Conservation (phyloP, 169 alveolate genomes). For the Theileria orientalis region DNA sequence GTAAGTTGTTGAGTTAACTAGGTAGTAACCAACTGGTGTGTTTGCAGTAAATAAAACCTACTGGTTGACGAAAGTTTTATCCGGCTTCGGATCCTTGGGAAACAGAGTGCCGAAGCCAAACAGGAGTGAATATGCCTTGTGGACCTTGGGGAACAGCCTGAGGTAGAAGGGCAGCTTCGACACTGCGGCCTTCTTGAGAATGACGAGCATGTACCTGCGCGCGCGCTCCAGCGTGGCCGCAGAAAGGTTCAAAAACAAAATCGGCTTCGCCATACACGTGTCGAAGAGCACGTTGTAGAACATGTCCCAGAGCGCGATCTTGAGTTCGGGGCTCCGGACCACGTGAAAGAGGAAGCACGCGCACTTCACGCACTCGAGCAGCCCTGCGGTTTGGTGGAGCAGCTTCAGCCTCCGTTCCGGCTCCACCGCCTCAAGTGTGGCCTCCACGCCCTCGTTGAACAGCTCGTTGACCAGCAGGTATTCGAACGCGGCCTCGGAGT, state of each 20-base stretch:
- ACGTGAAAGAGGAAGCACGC: constrained; percentile 12
- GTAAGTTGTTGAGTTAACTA: too few species aligned
- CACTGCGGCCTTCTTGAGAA: constrained; percentile 22
- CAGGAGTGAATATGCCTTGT: constrained; percentile 18
- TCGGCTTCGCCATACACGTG: constrained; percentile 36
- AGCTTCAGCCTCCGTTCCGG: not conserved
- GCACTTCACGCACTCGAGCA: constrained; percentile 35
- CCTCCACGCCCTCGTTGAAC: not conserved
- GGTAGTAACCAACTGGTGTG: too few species aligned
- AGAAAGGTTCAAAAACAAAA: constrained; percentile 28
- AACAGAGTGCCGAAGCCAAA: constrained; percentile 38
- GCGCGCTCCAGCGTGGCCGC: not conserved
- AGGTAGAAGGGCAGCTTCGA: constrained; percentile 21
- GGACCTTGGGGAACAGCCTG: constrained; percentile 21
- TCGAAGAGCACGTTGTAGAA: constrained; percentile 33
- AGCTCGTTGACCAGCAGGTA: not conserved
- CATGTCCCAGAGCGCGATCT: constrained; percentile 42
- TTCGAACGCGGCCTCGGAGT: not conserved
- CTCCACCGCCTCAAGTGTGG: constrained; percentile 2
- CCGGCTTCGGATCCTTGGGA: constrained; percentile 50
- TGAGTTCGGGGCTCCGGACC: constrained; percentile 9
- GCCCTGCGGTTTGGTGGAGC: constrained; percentile 15
- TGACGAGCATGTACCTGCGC: constrained; percentile 27
- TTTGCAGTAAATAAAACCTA: not conserved
- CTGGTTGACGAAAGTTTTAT: constrained; percentile 13